Evolutionary conservation across 2,329 filamentous ascomycete genomes (phyloP), one percentile per base, ranked within the genome.

Genomic region (Penicillium sclerotigenum): DNA sequence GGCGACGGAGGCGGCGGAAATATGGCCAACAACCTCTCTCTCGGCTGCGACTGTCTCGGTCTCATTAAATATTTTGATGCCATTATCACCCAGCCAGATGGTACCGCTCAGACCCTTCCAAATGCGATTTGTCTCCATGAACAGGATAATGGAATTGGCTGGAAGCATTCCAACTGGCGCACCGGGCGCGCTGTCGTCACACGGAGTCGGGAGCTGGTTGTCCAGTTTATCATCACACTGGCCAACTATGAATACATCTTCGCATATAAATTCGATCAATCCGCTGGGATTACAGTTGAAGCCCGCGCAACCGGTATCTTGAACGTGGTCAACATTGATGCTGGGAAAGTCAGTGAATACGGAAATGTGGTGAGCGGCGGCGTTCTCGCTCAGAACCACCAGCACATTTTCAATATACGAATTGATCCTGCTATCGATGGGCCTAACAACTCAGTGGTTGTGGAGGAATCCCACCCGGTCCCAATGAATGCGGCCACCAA

Each of bases 331-430:
- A 85, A 84, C 18, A 85, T 87, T 56, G 85, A 87, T 59, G 60
- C 69, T 50, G 83, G 81, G 38, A 73, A 86, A 57, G 75, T 79
- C 22, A 84, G 87, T 18, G 82, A 84, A 1, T 87, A 84, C 71
- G 86, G 86, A 24, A 88, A 84, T 1, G 79, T 87, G 13, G 83
- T 88, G 13, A 83, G 86, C 60, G 84, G 84, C 0, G 86, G 86
- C 37, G 85, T 87, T 9, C 78, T 90, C 1, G 87, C 85, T 1
- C 77, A 81, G 1, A 83, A 88, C 69, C 88, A 91, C 68, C 88
- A 91, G 68, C 88, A 91, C 71, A 87, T 90, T 63, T 90, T 91
- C 74, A 84, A 81, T 37, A 77, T 86, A 0, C 81, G 84, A n/a
- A 79, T 86, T 5, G 84, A 86, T 62, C 83, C 83, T 13, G 82